A percentile compares a stretch with the other conserved stretches of the same genome.
Conservation (phyloP, 23 red algal species). For the Gracilaria gracilis region DNA sequence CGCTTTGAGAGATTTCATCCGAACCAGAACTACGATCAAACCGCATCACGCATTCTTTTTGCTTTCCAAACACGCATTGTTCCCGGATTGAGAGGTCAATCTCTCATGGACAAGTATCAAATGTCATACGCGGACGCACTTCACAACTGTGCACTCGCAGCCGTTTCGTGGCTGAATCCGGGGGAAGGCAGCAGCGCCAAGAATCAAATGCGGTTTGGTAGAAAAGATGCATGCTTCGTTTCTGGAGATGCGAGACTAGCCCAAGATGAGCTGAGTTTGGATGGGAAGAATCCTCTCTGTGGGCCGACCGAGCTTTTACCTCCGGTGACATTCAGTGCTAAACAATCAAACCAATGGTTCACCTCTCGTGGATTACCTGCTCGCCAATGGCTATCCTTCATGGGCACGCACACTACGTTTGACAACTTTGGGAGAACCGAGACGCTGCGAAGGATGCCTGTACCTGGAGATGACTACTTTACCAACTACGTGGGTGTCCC, state of each 20-base stretch:
- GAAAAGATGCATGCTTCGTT: constrained; percentile 10
- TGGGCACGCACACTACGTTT: constrained; percentile 19
- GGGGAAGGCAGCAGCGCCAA: neutral
- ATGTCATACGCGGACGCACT: constrained; percentile 26
- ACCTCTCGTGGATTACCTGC: neutral
- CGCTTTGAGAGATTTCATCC: constrained; percentile 11
- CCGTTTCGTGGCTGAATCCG: neutral
- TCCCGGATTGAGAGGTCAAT: neutral
- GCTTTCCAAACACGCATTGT: neutral
- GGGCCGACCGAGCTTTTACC: constrained; percentile 17
- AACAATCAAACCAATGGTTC: neutral
- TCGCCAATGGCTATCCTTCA: constrained; percentile 1
- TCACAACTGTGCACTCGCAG: constrained; percentile 9
- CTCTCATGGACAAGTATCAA: neutral
- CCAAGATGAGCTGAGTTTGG: neutral
- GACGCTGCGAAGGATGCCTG: neutral
- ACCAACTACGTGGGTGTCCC: constrained; percentile 22
- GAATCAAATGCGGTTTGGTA: neutral
- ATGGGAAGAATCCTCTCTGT: neutral
- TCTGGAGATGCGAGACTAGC: neutral
- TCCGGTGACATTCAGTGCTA: constrained; percentile 6
- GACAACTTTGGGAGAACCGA: constrained; percentile 12
- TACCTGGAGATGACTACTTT: constrained; percentile 19
- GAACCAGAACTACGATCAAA: constrained; percentile 27
- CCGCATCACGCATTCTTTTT: constrained; percentile 8